Conservation (phyloP, 2,329 filamentous ascomycete genomes). For the Ophiostoma perfectum region DNA sequence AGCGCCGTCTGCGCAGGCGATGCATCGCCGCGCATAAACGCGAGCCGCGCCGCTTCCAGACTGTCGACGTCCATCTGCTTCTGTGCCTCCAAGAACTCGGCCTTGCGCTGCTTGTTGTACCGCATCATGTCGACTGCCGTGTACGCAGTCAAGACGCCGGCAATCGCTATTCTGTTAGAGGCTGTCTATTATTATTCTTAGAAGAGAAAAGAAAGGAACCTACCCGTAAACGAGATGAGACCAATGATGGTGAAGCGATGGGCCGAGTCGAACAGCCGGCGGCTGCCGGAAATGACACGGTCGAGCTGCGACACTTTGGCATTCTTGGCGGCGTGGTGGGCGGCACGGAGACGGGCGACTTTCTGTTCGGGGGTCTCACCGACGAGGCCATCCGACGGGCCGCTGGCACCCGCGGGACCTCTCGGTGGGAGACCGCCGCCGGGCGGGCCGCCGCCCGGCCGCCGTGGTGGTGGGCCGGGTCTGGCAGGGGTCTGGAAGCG, state of each 20-base stretch:
- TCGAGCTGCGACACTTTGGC: slow-evolving; percentile 52
- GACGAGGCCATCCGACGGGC: slow-evolving; percentile 20
- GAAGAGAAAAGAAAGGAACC: slow-evolving; percentile 20
- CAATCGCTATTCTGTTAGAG: slow-evolving; percentile 33
- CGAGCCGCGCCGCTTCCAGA: slow-evolving; percentile 53
- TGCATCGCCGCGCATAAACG: slow-evolving; percentile 55
- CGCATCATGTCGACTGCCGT: slow-evolving; percentile 57
- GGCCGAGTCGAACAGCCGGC: slow-evolving; percentile 50
- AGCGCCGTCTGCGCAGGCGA: slow-evolving; percentile 51
- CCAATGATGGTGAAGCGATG: slow-evolving; percentile 52
- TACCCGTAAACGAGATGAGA: slow-evolving; percentile 54
- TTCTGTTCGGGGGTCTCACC: slow-evolving; percentile 64
- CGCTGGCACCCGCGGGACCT: slow-evolving; percentile 21
- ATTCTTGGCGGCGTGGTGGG: slow-evolving; percentile 60
- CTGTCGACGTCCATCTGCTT: slow-evolving; percentile 49
- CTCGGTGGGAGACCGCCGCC: background rate
- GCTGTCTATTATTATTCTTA: slow-evolving; percentile 39
- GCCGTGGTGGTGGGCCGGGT: background rate
- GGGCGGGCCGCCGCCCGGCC: slow-evolving; percentile 2
- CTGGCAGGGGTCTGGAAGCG: slow-evolving; percentile 26
- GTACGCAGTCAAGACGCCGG: slow-evolving; percentile 52
- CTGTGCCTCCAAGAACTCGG: slow-evolving; percentile 54
- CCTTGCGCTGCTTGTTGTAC: slow-evolving; percentile 55
- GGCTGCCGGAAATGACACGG: slow-evolving; percentile 43
- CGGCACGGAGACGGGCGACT: slow-evolving; percentile 61